Percentiles rank a stretch among this genome's conserved stretches.
phyloP scores from a whole-genome alignment of 345 rosid species.

The Microthlaspi erraticum region DNA sequence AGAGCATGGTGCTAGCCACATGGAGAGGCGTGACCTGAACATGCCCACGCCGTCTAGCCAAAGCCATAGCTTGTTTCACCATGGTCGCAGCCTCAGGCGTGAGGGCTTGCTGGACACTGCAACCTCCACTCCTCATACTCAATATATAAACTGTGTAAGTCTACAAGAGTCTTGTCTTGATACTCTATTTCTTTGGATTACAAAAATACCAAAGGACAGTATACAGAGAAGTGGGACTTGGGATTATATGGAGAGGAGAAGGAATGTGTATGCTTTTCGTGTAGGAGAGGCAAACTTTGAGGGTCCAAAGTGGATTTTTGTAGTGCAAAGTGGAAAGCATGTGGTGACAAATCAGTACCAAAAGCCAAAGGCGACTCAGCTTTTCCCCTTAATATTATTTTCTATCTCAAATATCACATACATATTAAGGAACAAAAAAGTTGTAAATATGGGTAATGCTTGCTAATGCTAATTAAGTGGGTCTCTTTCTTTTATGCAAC shows the following conservation, averaged over 20 bases:
- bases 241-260: constrained; percentile 22
- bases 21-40: constrained; percentile 94
- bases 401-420: constrained; percentile 48
- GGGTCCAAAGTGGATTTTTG: constrained; percentile 74
- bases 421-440: not conserved
- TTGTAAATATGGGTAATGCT: constrained; percentile 41
- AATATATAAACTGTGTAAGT: not conserved
- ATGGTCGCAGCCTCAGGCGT: constrained; percentile 68
- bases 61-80: constrained; percentile 73
- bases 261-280: constrained; percentile 68
- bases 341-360: constrained; percentile 80
- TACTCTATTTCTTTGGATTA: not conserved
- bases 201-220: constrained; percentile 16
- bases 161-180: constrained; percentile 21
- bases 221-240: constrained; percentile 18
- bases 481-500: constrained; percentile 54
- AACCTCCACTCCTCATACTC: constrained; percentile 79
- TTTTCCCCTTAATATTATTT: constrained; percentile 40
- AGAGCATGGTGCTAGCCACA: constrained; percentile 85
- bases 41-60: constrained; percentile 82
- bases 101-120: constrained; percentile 73
- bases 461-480: constrained; percentile 51
- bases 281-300: constrained; percentile 58
- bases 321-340: constrained; percentile 83
- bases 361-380: constrained; percentile 77